Conservation (phyloP, 2,329 filamentous ascomycete species). For the Colletotrichum plurivorum region DNA sequence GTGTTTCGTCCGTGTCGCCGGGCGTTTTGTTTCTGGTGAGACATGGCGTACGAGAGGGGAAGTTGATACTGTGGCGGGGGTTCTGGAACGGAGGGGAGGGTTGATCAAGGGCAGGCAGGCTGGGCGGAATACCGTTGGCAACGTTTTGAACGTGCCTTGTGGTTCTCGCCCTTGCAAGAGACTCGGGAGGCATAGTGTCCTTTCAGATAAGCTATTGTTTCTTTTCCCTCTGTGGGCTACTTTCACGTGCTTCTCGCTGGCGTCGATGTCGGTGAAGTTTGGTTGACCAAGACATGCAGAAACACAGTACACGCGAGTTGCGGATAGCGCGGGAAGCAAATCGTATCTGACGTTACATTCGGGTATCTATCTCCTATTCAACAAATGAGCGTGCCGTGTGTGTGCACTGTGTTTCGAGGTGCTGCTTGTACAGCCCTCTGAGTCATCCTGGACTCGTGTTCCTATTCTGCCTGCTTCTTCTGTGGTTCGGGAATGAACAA, state of each 20-base stretch:
- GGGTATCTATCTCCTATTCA: slow-evolving; percentile 24
- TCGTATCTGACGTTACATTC: slow-evolving; percentile 2
- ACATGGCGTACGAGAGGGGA: background rate
- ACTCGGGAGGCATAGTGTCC: too few species aligned
- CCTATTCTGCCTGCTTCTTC: too few species aligned
- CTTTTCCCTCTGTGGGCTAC: background rate
- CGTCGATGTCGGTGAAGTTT: background rate
- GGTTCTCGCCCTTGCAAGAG: background rate
- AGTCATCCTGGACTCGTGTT: too few species aligned
- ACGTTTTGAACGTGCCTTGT: background rate
- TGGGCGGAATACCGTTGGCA: background rate
- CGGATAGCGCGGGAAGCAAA: background rate
- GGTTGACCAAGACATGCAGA: background rate
- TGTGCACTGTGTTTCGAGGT: background rate
- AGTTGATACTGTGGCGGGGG: background rate
- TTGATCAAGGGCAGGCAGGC: background rate
- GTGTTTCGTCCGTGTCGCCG: background rate
- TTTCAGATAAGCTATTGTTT: too few species aligned
- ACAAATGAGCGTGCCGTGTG: background rate
- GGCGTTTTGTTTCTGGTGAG: background rate
- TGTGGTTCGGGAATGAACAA: too few species aligned
- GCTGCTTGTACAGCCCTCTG: background rate
- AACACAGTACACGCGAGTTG: background rate
- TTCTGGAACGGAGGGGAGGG: background rate
- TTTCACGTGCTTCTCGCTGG: background rate